Evolutionary conservation across 371 early-diverging fungal genomes (phyloP), one percentile per base, ranked within the genome.

Genomic region (Syncephalastrum racemosum): DNA sequence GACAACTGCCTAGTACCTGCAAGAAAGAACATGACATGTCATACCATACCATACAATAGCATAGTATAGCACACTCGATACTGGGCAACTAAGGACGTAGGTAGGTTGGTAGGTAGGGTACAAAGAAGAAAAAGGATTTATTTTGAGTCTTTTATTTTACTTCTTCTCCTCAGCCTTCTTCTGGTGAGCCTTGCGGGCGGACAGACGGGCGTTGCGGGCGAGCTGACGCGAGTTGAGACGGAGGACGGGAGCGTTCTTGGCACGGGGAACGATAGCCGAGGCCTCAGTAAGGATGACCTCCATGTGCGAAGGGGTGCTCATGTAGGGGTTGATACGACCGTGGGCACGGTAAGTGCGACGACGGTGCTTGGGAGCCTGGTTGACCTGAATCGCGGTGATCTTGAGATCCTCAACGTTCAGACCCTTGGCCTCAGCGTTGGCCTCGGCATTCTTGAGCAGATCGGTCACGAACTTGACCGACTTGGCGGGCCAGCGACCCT

Each of bases 401-500:
- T 93, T 88, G 58, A 97, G 79, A 66, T 85, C 79, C 53, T 95
- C 93, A 57, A 87, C 68, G 73, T 90, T 88, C 65, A 99, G 80
- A 59, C 92, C 92, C 89, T 99, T 99, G 70, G 87, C 80, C 84
- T 90, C 92, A 59, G 99, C 99, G 84, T 96, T 96, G 79, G 86
- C 82, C 84, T 93, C 90, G 64, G 96, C 91, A 85, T 98, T 98
- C 88, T 95, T 90, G 67, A 99, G 84, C 50, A 99, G 85, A 56
- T 89, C 90, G 59, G 91, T 79, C 53, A 98, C 74, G 74, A 92
- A 93, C 85, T 93, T 88, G 80, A 84, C 89, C 67, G 87, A 87
- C 92, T 99, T 99, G 73, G 79, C 90, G 78, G 99, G 99, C 99
- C 99, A 99, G 83, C 98, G 94, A 68, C 91, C 99, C 77, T 91